Base-by-base conservation (phyloP, 2,329 filamentous ascomycete species). In the Calonectria leucothoes region DNA sequence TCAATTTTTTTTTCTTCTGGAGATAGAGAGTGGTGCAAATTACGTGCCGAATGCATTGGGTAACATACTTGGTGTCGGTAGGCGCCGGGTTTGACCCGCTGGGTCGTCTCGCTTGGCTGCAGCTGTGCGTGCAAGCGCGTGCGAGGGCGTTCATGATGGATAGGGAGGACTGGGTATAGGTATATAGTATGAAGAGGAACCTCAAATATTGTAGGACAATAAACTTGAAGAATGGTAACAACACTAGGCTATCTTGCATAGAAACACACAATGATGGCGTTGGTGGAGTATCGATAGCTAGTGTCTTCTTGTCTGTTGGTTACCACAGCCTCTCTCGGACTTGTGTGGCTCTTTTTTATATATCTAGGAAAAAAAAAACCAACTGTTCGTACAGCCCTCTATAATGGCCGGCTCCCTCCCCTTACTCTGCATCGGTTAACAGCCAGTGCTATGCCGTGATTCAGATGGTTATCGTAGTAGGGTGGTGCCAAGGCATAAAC, bases 11-110 rank as follows among this genome's bases (percentile, higher is more conserved):
- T n/a, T n/a, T n/a, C n/a, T n/a, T n/a, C n/a, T n/a, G n/a, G 17
- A 39, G 25, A 52, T 37, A 29, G 15, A 31, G 68, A n/a, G 20
- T n/a, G n/a, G 31, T 12, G 37, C 25, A 59, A 42, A 51, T 29
- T 61, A 33, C 37, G 25, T 37, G 14, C 27, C 14, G 52, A 12
- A 48, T 70, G 69, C 39, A 59, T 37, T 45, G 23, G 31, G 29
- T 39, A 61, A 69, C 66, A 31, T 51, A 72, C 66, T 31, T 59
- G n/a, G n/a, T n/a, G 23, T 72, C 70, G 37, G 37, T 59, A 33
- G 49, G 61, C 15, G 35, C n/a, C 29, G 49, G 8, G 15, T 31
- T 66, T n/a, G 66, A 39, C 57, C 57, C 59, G 66, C 70, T 67
- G 10, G 64, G 10, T 12, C 59, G 42, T 10, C 42, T 71, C 39